Evolutionary conservation across 2,329 filamentous ascomycete genomes (phyloP), one percentile per base, ranked within the genome.

Genomic region (Talaromyces atroroseus): DNA sequence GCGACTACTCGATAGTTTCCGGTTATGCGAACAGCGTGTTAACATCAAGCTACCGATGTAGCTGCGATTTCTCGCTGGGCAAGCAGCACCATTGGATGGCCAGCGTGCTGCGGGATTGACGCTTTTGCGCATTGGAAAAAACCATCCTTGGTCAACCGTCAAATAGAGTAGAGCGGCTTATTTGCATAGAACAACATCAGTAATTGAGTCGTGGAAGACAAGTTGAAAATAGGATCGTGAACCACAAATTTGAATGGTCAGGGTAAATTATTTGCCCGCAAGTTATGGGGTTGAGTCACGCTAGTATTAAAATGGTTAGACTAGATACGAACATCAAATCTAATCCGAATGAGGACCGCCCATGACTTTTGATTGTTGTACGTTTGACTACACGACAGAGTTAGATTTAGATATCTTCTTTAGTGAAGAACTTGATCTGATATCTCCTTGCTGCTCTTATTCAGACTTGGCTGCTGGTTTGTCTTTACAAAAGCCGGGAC

Each of bases 291-390:
- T 20, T 8, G 20, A 10, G 18, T 3, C 3, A 8, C 40, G 45
- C 56, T 58, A 58, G 44, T 52, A 42, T 52, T 55, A 3, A 20
- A 46, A 20, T 2, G 52, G 56, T 16, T 58, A 58, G 56, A 29
- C 21, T 36, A 3, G 21, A 18, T 14, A 11, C n/a, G 24, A 54
- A 42, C 36, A 42, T 29, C 44, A 54, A 54, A 54, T 48, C 52
- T 54, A 54, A 36, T 54, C 24, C 45, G 8, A 34, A 38, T 3
- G 40, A 18, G 20, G 40, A 44, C 18, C 40, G 7, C 20, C 18
- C 18, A 20, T 21, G 40, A 44, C 14, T 40, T n/a, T n/a, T 18
- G 16, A 40, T 40, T 40, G 36, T 18, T 14, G 7, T 11, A 44
- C 40, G 18, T 14, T 42, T 21, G 11, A 44, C 20, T 2, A 44